phyloP scores from a whole-genome alignment of 768 basidiomycete species.

The Amyloporia xantha region DNA sequence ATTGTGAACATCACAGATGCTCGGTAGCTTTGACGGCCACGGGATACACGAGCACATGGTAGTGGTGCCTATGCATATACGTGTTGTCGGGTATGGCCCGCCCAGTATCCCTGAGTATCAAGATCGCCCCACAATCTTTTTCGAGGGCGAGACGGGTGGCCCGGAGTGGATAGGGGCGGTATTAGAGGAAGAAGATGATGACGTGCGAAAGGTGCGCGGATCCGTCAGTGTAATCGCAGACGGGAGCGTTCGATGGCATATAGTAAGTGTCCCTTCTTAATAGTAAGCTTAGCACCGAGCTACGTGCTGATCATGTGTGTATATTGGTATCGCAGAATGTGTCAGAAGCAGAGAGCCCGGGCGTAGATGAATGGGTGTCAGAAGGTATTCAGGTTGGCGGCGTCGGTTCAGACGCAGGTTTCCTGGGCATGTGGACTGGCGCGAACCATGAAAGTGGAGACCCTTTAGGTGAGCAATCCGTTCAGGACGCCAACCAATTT shows the following conservation, averaged over 20 bases:
- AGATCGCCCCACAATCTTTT: conserved; percentile 42
- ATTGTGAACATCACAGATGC: conserved; percentile 4
- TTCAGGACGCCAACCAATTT: background rate
- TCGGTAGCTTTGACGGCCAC: conserved; percentile 4
- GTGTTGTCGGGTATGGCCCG: conserved; percentile 22
- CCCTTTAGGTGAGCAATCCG: conserved; percentile 32
- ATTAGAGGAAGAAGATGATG: conserved; percentile 13
- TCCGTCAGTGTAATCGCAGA: conserved; percentile 42
- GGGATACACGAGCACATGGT: conserved; percentile 37
- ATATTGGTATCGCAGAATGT: background rate
- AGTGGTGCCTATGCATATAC: conserved; percentile 47
- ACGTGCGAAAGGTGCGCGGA: conserved; percentile 33
- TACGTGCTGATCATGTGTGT: no score
- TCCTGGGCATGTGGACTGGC: conserved; percentile 53
- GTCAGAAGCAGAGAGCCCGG: background rate
- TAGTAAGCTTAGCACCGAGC: no score
- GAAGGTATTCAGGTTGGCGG: conserved; percentile 53
- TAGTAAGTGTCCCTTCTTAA: conserved; percentile 35
- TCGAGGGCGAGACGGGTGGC: conserved; percentile 40
- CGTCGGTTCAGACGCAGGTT: conserved; percentile 43
- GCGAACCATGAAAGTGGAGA: conserved; percentile 37
- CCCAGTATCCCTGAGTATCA: conserved; percentile 16
- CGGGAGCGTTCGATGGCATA: conserved; percentile 44
- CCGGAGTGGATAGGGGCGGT: background rate
- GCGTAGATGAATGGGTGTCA: conserved; percentile 35